Base-by-base conservation (phyloP, 257 asterid species). In the Solanum neorickii region DNA sequence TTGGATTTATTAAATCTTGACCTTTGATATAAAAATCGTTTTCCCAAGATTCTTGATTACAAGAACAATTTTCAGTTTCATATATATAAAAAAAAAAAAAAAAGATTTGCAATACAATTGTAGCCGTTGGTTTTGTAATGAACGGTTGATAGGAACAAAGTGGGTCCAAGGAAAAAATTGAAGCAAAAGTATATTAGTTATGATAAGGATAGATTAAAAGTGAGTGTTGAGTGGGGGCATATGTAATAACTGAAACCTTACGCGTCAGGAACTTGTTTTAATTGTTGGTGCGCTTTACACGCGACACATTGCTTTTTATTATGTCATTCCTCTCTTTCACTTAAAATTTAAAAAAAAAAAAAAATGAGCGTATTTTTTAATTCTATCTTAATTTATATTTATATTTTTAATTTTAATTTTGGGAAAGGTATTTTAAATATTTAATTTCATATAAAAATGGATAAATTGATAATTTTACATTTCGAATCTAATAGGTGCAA, bases 41-140 rank as follows among this genome's bases (percentile, higher is more conserved):
- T 83, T 89, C 92, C 82, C 90, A 90, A 86, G 88, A 92, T 92
- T 88, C 92, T 65, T 90, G 83, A 60, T 73, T 46, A n/a, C 15
- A 59, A 59, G 80, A 72, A 15, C 12, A 41, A 6, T 21, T 12
- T 16, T 39, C 42, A 37, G 83, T 12, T 31, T 31, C 3, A 31
- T 31, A 31, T 31, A 31, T 3, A 31, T 35, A 27, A 27, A 27
- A 27, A 27, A 37, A 42, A 44, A 73, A 42, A 25, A 39, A 42
- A 5, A 46, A 44, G 25, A 78, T 5, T 25, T 20, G 8, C 13
- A 39, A 85, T 3, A 59, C 23, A 68, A 44, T 85, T 68, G 3
- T 5, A 27, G 33, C 87, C 69, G 87, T 85, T 1, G 4, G n/a
- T 6, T 70, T 20, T 42, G 1, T 12, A 33, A 85, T 85, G 25